phyloP scores from a whole-genome alignment of 345 rosid species.

The Erodium maritimum region DNA sequence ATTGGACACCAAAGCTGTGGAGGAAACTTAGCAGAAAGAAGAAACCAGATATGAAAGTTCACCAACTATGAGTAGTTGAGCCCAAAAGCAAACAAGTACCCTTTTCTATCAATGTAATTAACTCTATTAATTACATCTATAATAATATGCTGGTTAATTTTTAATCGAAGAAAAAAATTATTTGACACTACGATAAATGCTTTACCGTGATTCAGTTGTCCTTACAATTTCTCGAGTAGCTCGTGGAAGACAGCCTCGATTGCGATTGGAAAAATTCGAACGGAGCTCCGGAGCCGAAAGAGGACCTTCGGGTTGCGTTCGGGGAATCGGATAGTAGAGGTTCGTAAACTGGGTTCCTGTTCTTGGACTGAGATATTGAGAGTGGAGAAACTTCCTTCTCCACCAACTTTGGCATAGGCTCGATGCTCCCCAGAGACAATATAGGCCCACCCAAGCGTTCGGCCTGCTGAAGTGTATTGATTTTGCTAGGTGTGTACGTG shows the following conservation, averaged over 20 bases:
- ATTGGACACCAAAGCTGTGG: not conserved
- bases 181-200: not conserved
- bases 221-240: not conserved
- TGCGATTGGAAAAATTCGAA: not conserved
- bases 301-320: conserved; percentile 54
- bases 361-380: conserved; percentile 60
- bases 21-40: not conserved
- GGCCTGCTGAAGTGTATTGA: conserved; percentile 88
- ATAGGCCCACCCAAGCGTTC: conserved; percentile 92
- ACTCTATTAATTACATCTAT: no score
- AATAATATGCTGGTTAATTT: not conserved
- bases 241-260: not conserved
- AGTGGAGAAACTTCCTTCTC: conserved; percentile 67
- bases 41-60: not conserved
- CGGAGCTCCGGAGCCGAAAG: conserved; percentile 2
- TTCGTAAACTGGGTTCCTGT: conserved; percentile 60
- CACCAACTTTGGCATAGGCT: conserved; percentile 44
- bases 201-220: not conserved
- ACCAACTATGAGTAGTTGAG: not conserved
- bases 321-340: conserved; percentile 88
- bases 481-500: conserved; percentile 83
- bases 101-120: not conserved
- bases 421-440: conserved; percentile 68
- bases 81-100: not conserved
- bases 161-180: no score